Evolutionary conservation across 768 basidiomycete species (phyloP).

Genomic region (Solioccasus polychromus): DNA sequence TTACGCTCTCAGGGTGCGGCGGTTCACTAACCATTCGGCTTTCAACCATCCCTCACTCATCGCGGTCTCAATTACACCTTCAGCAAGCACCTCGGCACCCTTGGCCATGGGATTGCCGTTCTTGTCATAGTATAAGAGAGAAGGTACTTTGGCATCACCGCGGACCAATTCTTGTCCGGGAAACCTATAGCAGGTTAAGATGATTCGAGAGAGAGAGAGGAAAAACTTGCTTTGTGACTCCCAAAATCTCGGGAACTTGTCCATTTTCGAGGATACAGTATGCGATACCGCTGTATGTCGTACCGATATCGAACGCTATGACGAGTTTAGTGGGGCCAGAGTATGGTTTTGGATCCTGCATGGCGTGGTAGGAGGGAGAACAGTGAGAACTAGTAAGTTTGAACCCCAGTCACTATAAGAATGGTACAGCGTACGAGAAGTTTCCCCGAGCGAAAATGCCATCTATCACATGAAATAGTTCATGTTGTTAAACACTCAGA

Average conservation of each 20-base stretch:
- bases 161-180: slow-evolving; percentile 38
- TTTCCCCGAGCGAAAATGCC: too few species aligned
- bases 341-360: slow-evolving; percentile 6
- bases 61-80: slow-evolving; percentile 31
- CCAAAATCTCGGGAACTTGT: slow-evolving; percentile 11
- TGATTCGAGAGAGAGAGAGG: neutral
- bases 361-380: neutral
- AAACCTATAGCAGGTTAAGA: slow-evolving; percentile 30
- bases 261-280: slow-evolving; percentile 25
- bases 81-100: slow-evolving; percentile 39
- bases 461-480: too few species aligned
- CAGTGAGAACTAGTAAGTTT: neutral
- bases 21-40: slow-evolving; percentile 16
- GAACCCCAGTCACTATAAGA: neutral
- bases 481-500: neutral
- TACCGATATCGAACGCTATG: slow-evolving; percentile 47
- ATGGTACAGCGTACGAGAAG: neutral
- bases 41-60: slow-evolving; percentile 25
- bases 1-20: neutral
- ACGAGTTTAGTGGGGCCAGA: slow-evolving; percentile 31
- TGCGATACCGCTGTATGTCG: slow-evolving; percentile 44
- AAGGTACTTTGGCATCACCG: slow-evolving; percentile 43
- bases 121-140: slow-evolving; percentile 42
- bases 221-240: slow-evolving; percentile 7
- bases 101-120: slow-evolving; percentile 34